These are phyloP conservation scores for Kuraishia floccosa DNA, from an alignment of 805 yeast species.

Conservation along the genomic window DNA sequence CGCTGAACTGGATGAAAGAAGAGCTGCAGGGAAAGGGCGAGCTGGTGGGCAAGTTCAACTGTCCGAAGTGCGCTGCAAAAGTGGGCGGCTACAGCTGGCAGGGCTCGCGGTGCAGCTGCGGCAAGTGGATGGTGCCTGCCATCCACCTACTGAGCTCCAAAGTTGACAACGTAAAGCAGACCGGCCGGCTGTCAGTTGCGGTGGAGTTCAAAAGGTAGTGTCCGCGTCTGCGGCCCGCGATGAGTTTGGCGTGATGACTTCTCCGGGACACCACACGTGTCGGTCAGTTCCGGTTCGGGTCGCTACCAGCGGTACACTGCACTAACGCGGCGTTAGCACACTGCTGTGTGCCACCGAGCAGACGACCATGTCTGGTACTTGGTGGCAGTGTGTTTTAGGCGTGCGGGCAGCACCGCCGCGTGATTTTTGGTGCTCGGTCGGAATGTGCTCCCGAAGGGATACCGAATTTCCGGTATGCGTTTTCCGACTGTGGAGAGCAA, in stretches of 20 bases:
- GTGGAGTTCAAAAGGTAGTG: slow-evolving; percentile 13
- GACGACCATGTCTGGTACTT: too few species aligned
- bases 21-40: slow-evolving; percentile 60
- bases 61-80: slow-evolving; percentile 78
- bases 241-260: neutral
- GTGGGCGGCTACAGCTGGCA: slow-evolving; percentile 93
- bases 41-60: slow-evolving; percentile 76
- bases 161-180: slow-evolving; percentile 49
- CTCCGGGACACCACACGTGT: neutral
- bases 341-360: too few species aligned
- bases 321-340: too few species aligned
- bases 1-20: slow-evolving; percentile 82
- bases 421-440: too few species aligned
- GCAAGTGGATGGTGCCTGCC: slow-evolving; percentile 92
- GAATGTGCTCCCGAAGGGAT: too few species aligned
- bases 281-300: neutral
- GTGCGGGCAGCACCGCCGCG: too few species aligned
- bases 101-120: slow-evolving; percentile 91
- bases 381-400: too few species aligned
- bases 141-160: slow-evolving; percentile 71
- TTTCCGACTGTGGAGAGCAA: too few species aligned
- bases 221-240: slow-evolving; percentile 7
- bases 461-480: too few species aligned
- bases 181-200: neutral
- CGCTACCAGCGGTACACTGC: neutral